Evolutionary conservation across 2,329 filamentous ascomycete species (phyloP).

Genomic region (Colletotrichum aenigma): DNA sequence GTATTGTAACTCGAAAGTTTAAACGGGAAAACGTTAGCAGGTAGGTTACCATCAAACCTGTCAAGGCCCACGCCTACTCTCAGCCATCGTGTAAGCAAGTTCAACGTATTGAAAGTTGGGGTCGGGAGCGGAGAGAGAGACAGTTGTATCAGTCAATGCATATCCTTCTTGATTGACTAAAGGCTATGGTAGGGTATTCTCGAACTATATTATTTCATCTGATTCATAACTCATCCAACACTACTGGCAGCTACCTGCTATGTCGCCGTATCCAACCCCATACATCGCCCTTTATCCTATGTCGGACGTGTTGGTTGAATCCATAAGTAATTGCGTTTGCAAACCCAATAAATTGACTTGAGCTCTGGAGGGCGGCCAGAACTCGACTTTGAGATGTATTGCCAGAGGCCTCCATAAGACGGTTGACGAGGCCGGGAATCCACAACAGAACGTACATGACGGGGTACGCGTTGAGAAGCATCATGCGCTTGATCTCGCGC

Average conservation of each 20-base stretch:
- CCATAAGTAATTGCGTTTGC: conserved; percentile 42
- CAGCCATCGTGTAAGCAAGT: not conserved
- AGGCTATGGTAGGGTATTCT: conserved; percentile 11
- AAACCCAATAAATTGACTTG: conserved; percentile 40
- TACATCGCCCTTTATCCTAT: conserved; percentile 13
- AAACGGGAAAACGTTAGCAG: not conserved
- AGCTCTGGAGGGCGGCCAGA: conserved; percentile 33
- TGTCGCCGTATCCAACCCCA: conserved; percentile 4
- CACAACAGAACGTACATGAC: conserved; percentile 41
- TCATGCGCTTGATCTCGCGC: conserved; percentile 32
- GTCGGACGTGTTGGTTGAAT: conserved; percentile 35
- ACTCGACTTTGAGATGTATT: conserved; percentile 16
- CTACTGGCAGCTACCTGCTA: not conserved
- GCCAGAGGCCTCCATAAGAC: conserved; percentile 31
- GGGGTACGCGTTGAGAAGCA: conserved; percentile 41
- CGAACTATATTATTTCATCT: conserved; percentile 7
- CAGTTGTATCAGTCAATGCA: not conserved
- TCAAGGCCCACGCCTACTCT: not conserved
- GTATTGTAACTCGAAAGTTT: not conserved
- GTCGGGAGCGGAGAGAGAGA: not conserved
- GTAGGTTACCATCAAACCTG: not conserved
- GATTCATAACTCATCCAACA: conserved; percentile 6
- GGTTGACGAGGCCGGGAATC: conserved; percentile 40
- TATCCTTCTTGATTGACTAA: not conserved
- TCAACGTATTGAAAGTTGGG: not conserved